These are phyloP conservation scores for Ceratocystis albifundus DNA, from an alignment of 2,329 filamentous ascomycete genomes.

Conservation along the genomic window DNA sequence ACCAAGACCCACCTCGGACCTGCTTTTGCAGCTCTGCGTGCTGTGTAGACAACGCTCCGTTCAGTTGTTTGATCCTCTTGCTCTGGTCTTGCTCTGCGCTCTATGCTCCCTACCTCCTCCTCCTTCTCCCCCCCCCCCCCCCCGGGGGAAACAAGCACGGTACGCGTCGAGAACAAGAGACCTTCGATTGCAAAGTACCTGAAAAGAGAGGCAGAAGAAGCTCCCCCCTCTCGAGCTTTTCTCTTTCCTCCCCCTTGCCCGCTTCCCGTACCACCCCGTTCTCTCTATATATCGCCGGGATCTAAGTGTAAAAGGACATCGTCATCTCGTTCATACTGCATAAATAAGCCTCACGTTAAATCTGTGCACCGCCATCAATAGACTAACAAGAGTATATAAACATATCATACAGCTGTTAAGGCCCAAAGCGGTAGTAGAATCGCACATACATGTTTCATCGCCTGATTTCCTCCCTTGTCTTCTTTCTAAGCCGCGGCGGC, in stretches of 20 bases:
- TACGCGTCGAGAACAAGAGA: not conserved
- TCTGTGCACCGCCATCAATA: constrained; percentile 6
- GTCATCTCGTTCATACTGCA: not conserved
- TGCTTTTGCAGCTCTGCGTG: constrained; percentile 4
- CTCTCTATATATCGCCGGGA: not conserved
- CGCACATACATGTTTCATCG: constrained; percentile 2
- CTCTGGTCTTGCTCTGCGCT: not conserved
- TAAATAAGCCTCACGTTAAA: constrained; percentile 2
- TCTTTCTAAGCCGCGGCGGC: not conserved
- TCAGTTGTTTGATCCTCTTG: constrained; percentile 9
- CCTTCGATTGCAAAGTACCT: not conserved
- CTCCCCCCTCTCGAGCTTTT: not conserved
- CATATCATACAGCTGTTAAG: constrained; percentile 3
- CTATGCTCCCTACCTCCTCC: not conserved
- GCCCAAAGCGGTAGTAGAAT: not conserved
- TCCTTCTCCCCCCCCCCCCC: not conserved
- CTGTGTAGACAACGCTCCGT: not conserved
- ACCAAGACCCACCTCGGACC: not conserved
- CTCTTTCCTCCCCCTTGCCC: not conserved
- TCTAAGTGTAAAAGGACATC: constrained; percentile 2
- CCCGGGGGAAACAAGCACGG: not conserved
- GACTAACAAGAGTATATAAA: too few relatives aligned
- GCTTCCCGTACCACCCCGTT: not conserved
- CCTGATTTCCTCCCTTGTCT: not conserved
- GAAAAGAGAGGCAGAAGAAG: not conserved